Base-by-base conservation (phyloP, 805 yeast species). In the Sugiyamaella mastotermitis region DNA sequence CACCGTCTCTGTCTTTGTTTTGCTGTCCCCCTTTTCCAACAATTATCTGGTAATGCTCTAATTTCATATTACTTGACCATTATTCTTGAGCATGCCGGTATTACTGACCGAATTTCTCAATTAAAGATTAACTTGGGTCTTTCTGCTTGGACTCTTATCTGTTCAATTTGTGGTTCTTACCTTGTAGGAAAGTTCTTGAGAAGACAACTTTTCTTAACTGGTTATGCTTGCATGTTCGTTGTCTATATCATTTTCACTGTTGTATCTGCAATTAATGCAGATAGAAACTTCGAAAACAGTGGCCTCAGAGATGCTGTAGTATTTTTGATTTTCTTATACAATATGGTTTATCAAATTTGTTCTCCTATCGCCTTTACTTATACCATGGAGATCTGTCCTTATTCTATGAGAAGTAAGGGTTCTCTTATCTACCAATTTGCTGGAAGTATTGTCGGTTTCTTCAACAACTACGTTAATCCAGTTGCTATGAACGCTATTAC, bases 51-150 rank as follows among this genome's bases (percentile, higher is more conserved):
- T 10, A 45, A 45, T 33, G 43, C 45, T 13, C 13, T 45, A 3
- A 26, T 40, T 2, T 38, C 45, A 11, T 73, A 71, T 61, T 73
- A 72, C 55, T 56, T 73, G 46, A 60, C 63, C 45, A 63, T 65
- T 48, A 79, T 76, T n/a, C 62, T 75, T 44, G 52, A 60, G 42
- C 67, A 74, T 19, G 71, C 74, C 51, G 80, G 80, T 41, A 69
- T 74, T 48, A 71, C 72, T 11, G 24, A 33, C 24, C 13, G 41
- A 18, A n/a, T 25, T 15, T 25, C 33, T 2, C 45, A 40, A 31
- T 31, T 45, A 6, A 35, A 27, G 15, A 41, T 45, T 20, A 45
- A 45, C 21, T 29, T 23, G n/a, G 40, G 45, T 29, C 36, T 43
- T 19, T 20, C 38, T n/a, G 19, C 32, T 17, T 26, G 44, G 20